Evolutionary conservation across 768 basidiomycete species (phyloP).

Genomic region (Cystobasidium onofrii): DNA sequence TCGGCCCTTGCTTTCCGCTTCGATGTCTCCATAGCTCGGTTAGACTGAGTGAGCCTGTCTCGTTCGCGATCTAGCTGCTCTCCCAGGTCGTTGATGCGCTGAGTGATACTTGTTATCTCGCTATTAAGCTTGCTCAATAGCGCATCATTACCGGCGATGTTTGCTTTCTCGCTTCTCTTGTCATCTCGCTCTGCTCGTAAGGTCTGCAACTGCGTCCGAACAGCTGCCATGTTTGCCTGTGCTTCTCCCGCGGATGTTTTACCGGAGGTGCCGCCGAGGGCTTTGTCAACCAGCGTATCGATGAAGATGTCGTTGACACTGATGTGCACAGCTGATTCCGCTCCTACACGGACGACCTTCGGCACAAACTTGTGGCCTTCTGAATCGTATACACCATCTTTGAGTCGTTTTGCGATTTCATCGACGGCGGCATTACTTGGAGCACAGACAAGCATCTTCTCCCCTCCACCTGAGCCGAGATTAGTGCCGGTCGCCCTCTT

Average conservation of each 20-base stretch:
- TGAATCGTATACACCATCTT: conserved; percentile 61
- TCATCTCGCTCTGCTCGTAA: conserved; percentile 57
- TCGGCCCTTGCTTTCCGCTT: conserved; percentile 64
- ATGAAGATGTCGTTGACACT: conserved; percentile 77
- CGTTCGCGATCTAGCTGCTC: conserved; percentile 66
- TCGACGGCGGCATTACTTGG: conserved; percentile 98
- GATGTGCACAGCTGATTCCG: conserved; percentile 63
- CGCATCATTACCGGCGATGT: conserved; percentile 55
- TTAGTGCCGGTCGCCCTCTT: conserved; percentile 47
- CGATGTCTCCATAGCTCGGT: conserved; percentile 70
- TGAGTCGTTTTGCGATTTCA: conserved; percentile 80
- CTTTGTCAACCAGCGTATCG: conserved; percentile 74
- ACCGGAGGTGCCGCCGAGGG: conserved; percentile 48
- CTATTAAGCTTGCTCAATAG: conserved; percentile 56
- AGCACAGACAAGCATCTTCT: conserved; percentile 78
- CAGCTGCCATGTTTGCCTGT: conserved; percentile 51
- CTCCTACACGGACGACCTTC: conserved; percentile 84
- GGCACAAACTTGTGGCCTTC: conserved; percentile 54
- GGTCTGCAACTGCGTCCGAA: conserved; percentile 62
- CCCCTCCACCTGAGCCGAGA: conserved; percentile 50
- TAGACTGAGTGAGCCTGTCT: conserved; percentile 73
- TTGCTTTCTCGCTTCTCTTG: conserved; percentile 58
- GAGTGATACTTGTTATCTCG: conserved; percentile 52
- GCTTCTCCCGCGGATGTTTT: conserved; percentile 52
- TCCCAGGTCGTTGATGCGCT: conserved; percentile 56